Evolutionary conservation across 176 grass and related monocot genomes (phyloP).

Genomic region (Zea luxurians): DNA sequence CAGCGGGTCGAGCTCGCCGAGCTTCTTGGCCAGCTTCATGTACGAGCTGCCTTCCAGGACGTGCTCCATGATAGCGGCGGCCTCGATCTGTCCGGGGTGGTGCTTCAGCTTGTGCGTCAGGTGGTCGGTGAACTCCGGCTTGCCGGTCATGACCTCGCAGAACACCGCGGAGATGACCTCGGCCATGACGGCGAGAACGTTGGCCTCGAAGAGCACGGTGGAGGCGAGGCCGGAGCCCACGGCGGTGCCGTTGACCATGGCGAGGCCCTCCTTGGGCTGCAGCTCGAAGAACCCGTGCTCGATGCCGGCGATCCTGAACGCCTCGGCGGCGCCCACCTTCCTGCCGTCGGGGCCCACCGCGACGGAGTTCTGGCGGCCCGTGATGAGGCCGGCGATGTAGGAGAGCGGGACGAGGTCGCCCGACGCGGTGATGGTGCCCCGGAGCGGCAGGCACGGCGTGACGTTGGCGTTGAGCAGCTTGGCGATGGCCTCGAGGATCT

Average conservation of each 20-base stretch:
- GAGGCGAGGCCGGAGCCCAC: conserved; percentile 83
- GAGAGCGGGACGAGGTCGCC: conserved; percentile 79
- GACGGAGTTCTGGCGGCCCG: conserved; percentile 60
- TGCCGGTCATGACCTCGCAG: conserved; percentile 91
- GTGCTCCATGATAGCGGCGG: conserved; percentile 91
- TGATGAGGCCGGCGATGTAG: conserved; percentile 83
- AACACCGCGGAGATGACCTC: conserved; percentile 84
- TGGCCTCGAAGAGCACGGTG: conserved; percentile 77
- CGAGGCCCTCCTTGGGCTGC: conserved; percentile 94
- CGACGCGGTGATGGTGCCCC: conserved; percentile 79
- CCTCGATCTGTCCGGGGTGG: conserved; percentile 92
- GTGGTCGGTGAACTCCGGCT: conserved; percentile 91
- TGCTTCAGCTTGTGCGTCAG: conserved; percentile 95
- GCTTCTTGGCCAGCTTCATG: conserved; percentile 80
- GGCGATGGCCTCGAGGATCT: conserved; percentile 82
- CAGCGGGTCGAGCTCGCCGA: conserved; percentile 76
- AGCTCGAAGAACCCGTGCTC: conserved; percentile 75
- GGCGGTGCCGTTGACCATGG: conserved; percentile 90
- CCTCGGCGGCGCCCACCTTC: conserved; percentile 61
- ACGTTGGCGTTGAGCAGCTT: conserved; percentile 79
- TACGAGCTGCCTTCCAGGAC: conserved; percentile 83
- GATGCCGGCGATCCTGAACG: conserved; percentile 76
- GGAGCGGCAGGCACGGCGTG: conserved; percentile 72
- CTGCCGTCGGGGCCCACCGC: conserved; percentile 62
- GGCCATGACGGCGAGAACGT: conserved; percentile 59